These are phyloP conservation scores for Sclerotinia glacialis DNA, from an alignment of 2,329 filamentous ascomycete genomes.

Conservation along the genomic window DNA sequence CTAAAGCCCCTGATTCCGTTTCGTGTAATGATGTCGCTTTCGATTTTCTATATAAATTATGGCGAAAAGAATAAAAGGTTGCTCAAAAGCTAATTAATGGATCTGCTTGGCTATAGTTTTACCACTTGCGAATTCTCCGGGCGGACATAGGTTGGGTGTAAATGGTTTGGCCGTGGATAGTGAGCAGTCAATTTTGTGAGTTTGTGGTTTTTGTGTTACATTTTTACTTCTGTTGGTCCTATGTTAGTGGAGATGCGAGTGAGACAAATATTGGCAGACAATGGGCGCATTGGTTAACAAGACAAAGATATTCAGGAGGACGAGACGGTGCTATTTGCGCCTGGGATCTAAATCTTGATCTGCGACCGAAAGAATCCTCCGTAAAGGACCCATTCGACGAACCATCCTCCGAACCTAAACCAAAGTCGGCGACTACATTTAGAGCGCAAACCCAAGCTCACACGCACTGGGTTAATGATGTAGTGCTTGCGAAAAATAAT, in stretches of 20 bases:
- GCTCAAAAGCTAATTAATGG: conserved; percentile 14
- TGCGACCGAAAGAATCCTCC: conserved; percentile 41
- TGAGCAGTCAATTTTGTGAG: conserved; percentile 78
- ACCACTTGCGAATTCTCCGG: conserved; percentile 68
- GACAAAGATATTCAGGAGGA: conserved; percentile 81
- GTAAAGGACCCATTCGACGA: conserved; percentile 38
- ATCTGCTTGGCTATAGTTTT: conserved; percentile 51
- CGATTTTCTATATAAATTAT: not conserved
- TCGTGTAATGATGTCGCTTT: not conserved
- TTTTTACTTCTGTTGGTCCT: conserved; percentile 12
- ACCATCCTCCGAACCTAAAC: conserved; percentile 39
- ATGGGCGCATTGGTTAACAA: conserved; percentile 24
- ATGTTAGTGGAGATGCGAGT: conserved; percentile 13
- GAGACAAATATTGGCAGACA: not conserved
- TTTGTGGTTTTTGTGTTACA: conserved; percentile 7
- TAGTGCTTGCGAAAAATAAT: conserved; percentile 63
- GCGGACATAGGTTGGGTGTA: conserved; percentile 88
- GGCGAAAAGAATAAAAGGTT: not conserved
- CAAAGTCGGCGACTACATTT: conserved; percentile 54
- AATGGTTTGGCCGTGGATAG: conserved; percentile 89
- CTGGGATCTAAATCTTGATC: conserved; percentile 81
- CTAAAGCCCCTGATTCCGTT: not conserved
- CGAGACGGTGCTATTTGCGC: conserved; percentile 94
- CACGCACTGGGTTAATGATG: conserved; percentile 77
- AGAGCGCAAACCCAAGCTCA: conserved; percentile 65